Evolutionary conservation across 2,329 filamentous ascomycete genomes (phyloP).

Genomic region (Lachnellula hyalina): DNA sequence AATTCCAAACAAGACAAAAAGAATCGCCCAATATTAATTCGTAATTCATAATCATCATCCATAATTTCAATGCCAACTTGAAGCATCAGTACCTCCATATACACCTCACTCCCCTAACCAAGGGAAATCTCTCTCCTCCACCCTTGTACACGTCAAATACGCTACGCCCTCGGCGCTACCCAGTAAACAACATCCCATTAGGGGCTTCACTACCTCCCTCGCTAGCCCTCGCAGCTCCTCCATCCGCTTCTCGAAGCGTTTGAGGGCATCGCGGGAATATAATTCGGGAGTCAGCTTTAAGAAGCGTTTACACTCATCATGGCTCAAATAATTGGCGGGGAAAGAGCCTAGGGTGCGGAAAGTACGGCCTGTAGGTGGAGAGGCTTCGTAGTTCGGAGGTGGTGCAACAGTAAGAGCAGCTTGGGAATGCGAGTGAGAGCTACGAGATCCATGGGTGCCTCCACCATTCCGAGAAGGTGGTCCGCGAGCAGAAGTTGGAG

Average conservation of each 20-base stretch:
- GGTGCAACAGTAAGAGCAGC: conserved; percentile 29
- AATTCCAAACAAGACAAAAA: neutral
- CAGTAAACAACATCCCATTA: conserved; percentile 82
- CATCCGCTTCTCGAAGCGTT: conserved; percentile 77
- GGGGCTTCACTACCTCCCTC: conserved; percentile 72
- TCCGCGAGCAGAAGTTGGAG: conserved; percentile 35
- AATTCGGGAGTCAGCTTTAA: conserved; percentile 76
- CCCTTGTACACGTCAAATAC: conserved; percentile 60
- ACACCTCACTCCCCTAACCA: conserved; percentile 38
- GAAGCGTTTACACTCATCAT: conserved; percentile 88
- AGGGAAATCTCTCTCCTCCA: conserved; percentile 57
- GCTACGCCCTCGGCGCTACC: conserved; percentile 57
- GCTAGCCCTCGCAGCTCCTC: conserved; percentile 86
- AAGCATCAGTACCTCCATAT: conserved; percentile 25
- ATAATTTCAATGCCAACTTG: neutral
- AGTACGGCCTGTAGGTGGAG: conserved; percentile 62
- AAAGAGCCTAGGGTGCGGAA: conserved; percentile 70
- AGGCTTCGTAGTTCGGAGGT: conserved; percentile 37
- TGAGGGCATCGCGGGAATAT: conserved; percentile 81
- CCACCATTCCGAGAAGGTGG: conserved; percentile 14
- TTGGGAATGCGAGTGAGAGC: conserved; percentile 25
- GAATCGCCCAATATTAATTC: neutral
- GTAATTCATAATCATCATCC: neutral
- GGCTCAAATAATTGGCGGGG: conserved; percentile 62
- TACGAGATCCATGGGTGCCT: conserved; percentile 5